These are phyloP conservation scores for Colletotrichum salicis DNA, from an alignment of 2,329 filamentous ascomycete genomes.

Conservation along the genomic window DNA sequence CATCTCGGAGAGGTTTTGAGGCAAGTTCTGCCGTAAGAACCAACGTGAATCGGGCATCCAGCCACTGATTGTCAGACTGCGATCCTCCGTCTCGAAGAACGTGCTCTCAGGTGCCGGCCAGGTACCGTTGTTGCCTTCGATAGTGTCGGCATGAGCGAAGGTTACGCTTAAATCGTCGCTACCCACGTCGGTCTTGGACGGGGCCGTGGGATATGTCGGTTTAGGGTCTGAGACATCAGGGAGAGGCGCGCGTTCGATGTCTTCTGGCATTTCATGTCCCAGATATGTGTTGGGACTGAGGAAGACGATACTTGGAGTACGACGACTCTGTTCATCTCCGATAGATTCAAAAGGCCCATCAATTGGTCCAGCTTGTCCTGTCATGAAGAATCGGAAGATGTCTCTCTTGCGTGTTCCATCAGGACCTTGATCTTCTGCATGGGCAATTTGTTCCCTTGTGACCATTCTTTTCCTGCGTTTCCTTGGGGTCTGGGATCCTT, in stretches of 20 bases:
- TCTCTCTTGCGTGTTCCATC: constrained; percentile 25
- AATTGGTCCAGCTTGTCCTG: not conserved
- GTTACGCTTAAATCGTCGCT: constrained; percentile 1
- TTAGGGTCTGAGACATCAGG: not conserved
- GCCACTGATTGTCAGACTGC: constrained; percentile 55
- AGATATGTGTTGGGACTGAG: constrained; percentile 55
- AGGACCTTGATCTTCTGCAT: constrained; percentile 21
- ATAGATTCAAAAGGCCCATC: not conserved
- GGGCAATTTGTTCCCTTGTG: constrained; percentile 26
- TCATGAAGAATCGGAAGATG: constrained; percentile 31
- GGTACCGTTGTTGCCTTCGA: constrained; percentile 40
- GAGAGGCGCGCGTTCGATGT: constrained; percentile 1
- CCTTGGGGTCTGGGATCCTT: constrained; percentile 18
- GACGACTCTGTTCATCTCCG: not conserved
- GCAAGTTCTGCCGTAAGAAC: constrained; percentile 48
- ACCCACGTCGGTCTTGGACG: not conserved
- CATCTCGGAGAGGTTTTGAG: constrained; percentile 46
- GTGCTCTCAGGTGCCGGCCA: constrained; percentile 46
- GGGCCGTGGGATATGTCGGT: constrained; percentile 10
- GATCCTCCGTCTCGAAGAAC: constrained; percentile 49
- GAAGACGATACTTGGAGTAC: constrained; percentile 40
- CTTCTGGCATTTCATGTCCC: constrained; percentile 42
- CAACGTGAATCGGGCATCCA: constrained; percentile 54
- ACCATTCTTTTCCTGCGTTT: constrained; percentile 30
- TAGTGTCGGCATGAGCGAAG: constrained; percentile 35